These are phyloP conservation scores for Oropetium thomaeum DNA, from an alignment of 176 grass and related monocot species.

Conservation along the genomic window DNA sequence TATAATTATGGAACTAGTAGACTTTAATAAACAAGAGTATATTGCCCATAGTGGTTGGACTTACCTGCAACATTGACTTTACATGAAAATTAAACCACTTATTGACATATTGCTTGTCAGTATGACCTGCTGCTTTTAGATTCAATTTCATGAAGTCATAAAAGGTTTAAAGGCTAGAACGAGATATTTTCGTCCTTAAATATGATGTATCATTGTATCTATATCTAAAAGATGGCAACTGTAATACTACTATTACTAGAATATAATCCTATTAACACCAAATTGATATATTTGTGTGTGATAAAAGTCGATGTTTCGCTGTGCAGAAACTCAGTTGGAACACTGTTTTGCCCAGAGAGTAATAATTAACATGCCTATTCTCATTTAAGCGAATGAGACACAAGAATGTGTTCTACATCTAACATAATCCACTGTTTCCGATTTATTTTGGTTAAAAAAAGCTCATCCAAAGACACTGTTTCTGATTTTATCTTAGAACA, in stretches of 20 bases:
- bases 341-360: not conserved
- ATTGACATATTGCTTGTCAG: slow-evolving; percentile 7
- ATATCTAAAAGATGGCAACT: too few species aligned
- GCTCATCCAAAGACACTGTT: too few species aligned
- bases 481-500: not conserved
- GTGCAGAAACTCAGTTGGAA: not conserved
- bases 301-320: not conserved
- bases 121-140: not conserved
- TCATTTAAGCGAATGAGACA: not conserved
- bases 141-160: slow-evolving; percentile 4
- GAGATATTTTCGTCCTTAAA: not conserved
- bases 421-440: not conserved
- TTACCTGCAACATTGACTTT: slow-evolving; percentile 1
- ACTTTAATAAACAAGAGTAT: not conserved
- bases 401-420: not conserved
- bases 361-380: not conserved
- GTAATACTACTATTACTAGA: too few species aligned
- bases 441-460: not conserved
- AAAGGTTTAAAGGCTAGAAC: not conserved
- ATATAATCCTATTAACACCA: not conserved
- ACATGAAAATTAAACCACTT: not conserved
- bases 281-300: not conserved
- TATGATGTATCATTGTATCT: too few species aligned
- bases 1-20: not conserved
- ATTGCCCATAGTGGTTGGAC: not conserved